phyloP scores from a whole-genome alignment of 73 alveolate species.

The Halteria grandinella region DNA sequence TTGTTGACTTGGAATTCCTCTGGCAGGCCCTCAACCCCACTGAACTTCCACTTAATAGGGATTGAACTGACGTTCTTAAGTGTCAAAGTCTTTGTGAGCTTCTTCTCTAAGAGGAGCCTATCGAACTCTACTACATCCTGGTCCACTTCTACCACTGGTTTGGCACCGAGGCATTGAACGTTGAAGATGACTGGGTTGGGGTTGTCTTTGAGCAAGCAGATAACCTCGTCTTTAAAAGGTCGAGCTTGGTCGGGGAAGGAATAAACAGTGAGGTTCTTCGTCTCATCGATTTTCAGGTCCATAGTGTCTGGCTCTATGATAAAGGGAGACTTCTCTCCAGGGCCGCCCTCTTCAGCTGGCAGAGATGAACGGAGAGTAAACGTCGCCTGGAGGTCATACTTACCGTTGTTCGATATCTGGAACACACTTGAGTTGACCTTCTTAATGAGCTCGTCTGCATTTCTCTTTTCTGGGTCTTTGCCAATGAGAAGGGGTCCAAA shows the following conservation, averaged over 20 bases:
- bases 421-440: constrained; percentile 87
- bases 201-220: constrained; percentile 95
- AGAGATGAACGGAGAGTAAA: constrained; percentile 87
- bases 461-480: constrained; percentile 90
- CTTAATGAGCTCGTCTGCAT: constrained; percentile 81
- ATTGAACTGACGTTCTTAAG: constrained; percentile 94
- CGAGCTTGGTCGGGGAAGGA: constrained; percentile 95
- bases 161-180: constrained; percentile 93
- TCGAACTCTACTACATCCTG: constrained; percentile 94
- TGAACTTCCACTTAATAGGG: constrained; percentile 95
- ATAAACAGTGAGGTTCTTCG: constrained; percentile 95
- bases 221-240: constrained; percentile 92
- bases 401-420: constrained; percentile 95
- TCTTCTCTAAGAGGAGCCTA: constrained; percentile 89
- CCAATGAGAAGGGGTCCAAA: constrained; percentile 98
- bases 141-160: constrained; percentile 96
- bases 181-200: constrained; percentile 97
- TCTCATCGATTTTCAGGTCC: constrained; percentile 91
- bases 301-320: constrained; percentile 90
- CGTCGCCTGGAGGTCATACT: constrained; percentile 89
- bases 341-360: constrained; percentile 83
- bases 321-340: constrained; percentile 89
- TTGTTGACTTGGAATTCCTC: constrained; percentile 91
- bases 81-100: constrained; percentile 85
- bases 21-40: constrained; percentile 91